Base-by-base conservation (phyloP, 192 early-diverging fungal species). In the Phlyctochytrium arcticum region DNA sequence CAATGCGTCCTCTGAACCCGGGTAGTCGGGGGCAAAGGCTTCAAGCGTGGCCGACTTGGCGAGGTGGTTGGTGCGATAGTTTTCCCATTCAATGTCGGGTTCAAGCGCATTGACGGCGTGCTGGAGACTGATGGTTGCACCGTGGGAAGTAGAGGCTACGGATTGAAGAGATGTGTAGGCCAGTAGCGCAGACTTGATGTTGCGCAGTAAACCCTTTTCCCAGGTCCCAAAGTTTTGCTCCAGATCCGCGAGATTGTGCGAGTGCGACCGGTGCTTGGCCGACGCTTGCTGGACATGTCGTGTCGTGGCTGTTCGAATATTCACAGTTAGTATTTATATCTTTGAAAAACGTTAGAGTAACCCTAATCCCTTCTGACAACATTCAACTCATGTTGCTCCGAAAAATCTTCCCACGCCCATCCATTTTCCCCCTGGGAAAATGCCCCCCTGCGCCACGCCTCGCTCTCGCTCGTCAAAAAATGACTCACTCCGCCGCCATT, bases 141-240 rank as follows among this genome's bases (percentile, higher is more conserved):
- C 61, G 34, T 50, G 48, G 6, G 48, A 53, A 0, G 31, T 4
- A 3, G 42, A 44, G 1, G 26, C 34, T n/a, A 26, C 29, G 55
- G 55, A 29, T 8, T 39, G 1, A 12, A 67, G 56, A 3, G 55
- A 61, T 8, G 65, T 59, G 48, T 58, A 58, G 19, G 55, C 65
- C 10, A 58, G 55, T 23, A 67, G 31, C 17, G 65, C 65, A 6
- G 37, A 48, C 29, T 59, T 57, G 42, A 67, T 1, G 31, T 49
- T 57, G 29, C 35, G 31, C 44, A 67, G 44, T 3, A 67, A 21
- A 56, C 48, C 34, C 6, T 47, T 17, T 33, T 67, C 65, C 54
- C 54, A 67, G 30, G 50, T 36, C 4, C 56, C 65, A 35, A 59
- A 58, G 19, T 23, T 50, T 21, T 24, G 0, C 4, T 50, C 56